Percentiles rank a stretch among this genome's conserved stretches.
phyloP scores from a whole-genome alignment of 805 yeast genomes.

The Zygoascus biomembranicola region DNA sequence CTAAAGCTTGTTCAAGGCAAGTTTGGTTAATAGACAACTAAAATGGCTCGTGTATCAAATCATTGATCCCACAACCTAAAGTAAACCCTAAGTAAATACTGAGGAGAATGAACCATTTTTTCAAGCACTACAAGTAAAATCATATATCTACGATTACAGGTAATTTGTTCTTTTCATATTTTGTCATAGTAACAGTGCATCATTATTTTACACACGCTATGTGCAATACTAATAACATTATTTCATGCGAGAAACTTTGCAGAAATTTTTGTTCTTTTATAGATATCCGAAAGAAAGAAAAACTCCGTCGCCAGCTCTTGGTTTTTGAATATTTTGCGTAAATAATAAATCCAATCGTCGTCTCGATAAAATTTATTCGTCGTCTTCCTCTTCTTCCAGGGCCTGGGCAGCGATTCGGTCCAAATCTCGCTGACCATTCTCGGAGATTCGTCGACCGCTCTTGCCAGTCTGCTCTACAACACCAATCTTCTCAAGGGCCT shows the following conservation, averaged over 20 bases:
- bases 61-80: no score
- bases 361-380: slow-evolving; percentile 8
- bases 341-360: not conserved
- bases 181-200: not conserved
- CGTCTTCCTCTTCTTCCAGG: slow-evolving; percentile 76
- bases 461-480: slow-evolving; percentile 91
- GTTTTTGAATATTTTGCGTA: not conserved
- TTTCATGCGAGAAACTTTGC: slow-evolving; percentile 1
- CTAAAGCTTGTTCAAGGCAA: no score
- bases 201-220: slow-evolving; percentile 2
- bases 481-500: slow-evolving; percentile 97
- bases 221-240: not conserved
- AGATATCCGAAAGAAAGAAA: not conserved
- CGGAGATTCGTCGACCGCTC: slow-evolving; percentile 99
- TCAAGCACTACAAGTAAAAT: no score
- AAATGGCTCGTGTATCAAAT: no score
- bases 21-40: no score
- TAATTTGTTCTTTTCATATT: no score
- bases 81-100: no score
- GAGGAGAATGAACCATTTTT: no score
- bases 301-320: not conserved
- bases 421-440: slow-evolving; percentile 99
- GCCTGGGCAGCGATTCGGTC: slow-evolving; percentile 99
- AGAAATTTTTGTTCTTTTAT: not conserved
- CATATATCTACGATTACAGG: no score